phyloP scores from a whole-genome alignment of 345 rosid species.

The Brassica juncea region DNA sequence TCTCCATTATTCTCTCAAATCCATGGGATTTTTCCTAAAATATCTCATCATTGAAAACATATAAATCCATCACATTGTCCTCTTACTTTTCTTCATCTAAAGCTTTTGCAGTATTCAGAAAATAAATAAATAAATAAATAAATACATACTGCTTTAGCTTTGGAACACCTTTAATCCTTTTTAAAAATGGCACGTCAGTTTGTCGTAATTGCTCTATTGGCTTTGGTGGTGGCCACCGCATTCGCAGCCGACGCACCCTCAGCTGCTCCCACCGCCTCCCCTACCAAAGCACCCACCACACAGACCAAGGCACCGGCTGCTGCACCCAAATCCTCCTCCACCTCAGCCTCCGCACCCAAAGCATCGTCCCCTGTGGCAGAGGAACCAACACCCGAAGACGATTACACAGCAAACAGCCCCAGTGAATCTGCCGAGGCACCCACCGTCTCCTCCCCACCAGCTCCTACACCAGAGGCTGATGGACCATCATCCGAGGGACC shows the following conservation, averaged over 20 bases:
- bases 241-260: conserved; percentile 40
- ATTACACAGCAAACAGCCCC: conserved; percentile 25
- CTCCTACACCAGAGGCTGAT: conserved; percentile 35
- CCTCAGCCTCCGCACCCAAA: conserved; percentile 27
- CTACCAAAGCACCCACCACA: conserved; percentile 27
- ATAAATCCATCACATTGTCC: conserved; percentile 2
- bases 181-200: conserved; percentile 33
- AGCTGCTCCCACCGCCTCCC: conserved; percentile 29
- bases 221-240: conserved; percentile 32
- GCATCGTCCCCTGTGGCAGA: conserved; percentile 35
- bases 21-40: conserved; percentile 11
- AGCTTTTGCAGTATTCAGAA: conserved; percentile 35
- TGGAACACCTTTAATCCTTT: conserved; percentile 28
- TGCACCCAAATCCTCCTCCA: conserved; percentile 16
- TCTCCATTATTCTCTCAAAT: conserved; percentile 27
- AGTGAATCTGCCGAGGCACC: conserved; percentile 28
- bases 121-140: background rate
- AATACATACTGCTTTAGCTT: conserved; percentile 36
- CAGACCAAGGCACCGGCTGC: conserved; percentile 26
- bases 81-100: conserved; percentile 25
- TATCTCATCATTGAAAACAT: background rate
- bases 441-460: conserved; percentile 36
- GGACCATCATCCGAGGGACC: conserved; percentile 33
- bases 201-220: conserved; percentile 29
- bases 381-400: conserved; percentile 33